Evolutionary conservation across 208 protist genomes (phyloP), one percentile per base, ranked within the genome.

Genomic region (Trypanosomatidae sp.): DNA sequence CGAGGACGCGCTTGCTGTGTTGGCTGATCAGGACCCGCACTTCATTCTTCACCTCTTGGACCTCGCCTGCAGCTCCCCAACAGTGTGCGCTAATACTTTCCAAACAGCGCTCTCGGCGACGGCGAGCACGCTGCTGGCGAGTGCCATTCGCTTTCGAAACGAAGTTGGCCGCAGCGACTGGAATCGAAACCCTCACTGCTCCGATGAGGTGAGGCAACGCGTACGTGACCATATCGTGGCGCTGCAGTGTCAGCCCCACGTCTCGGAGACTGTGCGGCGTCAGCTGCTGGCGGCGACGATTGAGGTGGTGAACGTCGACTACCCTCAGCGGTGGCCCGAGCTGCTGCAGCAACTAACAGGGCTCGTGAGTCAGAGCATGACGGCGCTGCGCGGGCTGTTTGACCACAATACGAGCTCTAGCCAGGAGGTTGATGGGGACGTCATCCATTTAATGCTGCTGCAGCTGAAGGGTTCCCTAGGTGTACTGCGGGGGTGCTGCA

Each of bases 261-360:
- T 97, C 15, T 71, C 77, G 15, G 90, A 94, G 72, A 70, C 59
- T 2, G 76, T 97, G 36, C 90, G 92, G 3, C 87, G 89, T 1
- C 90, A 95, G 81, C 73, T 97, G 67, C 82, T 94, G 36, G 81
- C 82, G 36, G 74, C 92, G 3, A 88, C 82, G 44, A 80, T 76
- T 36, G 84, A 92, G n/a, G 60, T 97, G 43, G 84, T 95, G 58
- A 55, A 46, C 17, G 89, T 92, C 67, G 92, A 97, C 77, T 97
- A 86, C 62, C 88, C 89, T 5, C 44, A 80, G 12, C 73, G 70
- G 33, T 97, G 92, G 91, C 80, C 84, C 12, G 80, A 76, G 30
- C 71, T 94, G 33, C 80, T 97, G 69, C 78, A 82, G 13, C 86
- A 94, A 65, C 58, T 92, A 8, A 84, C 77, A 28, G 44, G 68